Conservation (phyloP, 441 rosid genomes). For the Erysimum pusillum region DNA sequence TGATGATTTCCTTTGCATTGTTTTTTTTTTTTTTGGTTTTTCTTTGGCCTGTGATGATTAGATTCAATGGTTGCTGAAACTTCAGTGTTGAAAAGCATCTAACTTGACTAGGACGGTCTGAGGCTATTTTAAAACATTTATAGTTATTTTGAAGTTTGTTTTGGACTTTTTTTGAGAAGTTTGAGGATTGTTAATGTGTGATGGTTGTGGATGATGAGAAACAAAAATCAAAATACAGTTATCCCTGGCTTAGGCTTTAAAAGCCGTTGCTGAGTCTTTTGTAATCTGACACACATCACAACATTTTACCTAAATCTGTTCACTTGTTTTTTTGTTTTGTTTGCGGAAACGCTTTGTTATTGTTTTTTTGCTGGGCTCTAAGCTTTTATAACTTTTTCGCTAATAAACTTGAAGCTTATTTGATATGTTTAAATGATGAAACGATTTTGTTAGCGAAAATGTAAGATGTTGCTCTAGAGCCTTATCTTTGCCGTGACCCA, state of each 20-base stretch:
- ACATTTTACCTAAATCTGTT: background rate
- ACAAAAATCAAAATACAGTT: constrained; percentile 47
- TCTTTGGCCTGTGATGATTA: constrained; percentile 43
- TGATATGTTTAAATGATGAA: too few species aligned
- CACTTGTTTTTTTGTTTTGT: too few species aligned
- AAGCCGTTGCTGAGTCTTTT: constrained; percentile 45
- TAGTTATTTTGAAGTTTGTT: too few species aligned
- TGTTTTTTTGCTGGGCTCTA: too few species aligned
- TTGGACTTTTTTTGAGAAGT: too few species aligned
- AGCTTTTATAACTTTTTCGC: too few species aligned
- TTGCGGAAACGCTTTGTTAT: too few species aligned
- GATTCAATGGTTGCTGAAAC: constrained; percentile 45
- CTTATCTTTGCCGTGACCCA: too few species aligned
- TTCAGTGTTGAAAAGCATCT: constrained; percentile 44
- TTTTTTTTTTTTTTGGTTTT: background rate
- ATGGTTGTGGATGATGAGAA: constrained; percentile 42
- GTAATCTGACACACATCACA: constrained; percentile 40
- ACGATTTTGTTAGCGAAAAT: too few species aligned
- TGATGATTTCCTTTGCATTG: constrained; percentile 23
- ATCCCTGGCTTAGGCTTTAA: constrained; percentile 49
- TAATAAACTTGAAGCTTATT: too few species aligned
- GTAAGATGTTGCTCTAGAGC: too few species aligned
- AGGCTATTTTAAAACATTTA: background rate
- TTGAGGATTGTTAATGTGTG: background rate
- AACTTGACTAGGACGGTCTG: constrained; percentile 54